Evolutionary conservation across 371 early-diverging fungal species (phyloP).

Genomic region (Mycotypha africana): DNA sequence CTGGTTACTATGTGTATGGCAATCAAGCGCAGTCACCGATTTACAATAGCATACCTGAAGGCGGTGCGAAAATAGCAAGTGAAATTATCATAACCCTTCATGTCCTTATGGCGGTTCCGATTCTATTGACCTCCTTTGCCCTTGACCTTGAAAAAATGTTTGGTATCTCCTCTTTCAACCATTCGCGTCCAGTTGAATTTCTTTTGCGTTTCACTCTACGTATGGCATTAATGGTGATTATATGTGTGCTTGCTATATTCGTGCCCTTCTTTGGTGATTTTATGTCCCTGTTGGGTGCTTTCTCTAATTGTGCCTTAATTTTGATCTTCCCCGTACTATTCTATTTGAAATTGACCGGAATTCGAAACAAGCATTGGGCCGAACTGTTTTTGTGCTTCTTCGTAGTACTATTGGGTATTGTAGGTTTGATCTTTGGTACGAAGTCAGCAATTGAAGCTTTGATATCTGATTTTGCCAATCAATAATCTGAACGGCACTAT

Average conservation of each 20-base stretch:
- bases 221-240: constrained; percentile 31
- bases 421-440: constrained; percentile 62
- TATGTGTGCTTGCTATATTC: constrained; percentile 45
- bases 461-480: constrained; percentile 25
- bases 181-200: constrained; percentile 23
- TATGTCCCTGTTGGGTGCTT: constrained; percentile 66
- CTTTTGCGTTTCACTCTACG: constrained; percentile 42
- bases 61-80: constrained; percentile 56
- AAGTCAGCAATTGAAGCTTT: constrained; percentile 49
- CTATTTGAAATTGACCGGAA: constrained; percentile 57
- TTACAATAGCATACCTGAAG: constrained; percentile 63
- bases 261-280: constrained; percentile 71
- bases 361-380: constrained; percentile 26
- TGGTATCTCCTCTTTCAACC: constrained; percentile 24
- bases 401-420: constrained; percentile 49
- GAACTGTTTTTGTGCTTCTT: constrained; percentile 42
- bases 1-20: constrained; percentile 85
- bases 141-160: constrained; percentile 61
- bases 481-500: too few species aligned
- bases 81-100: constrained; percentile 77
- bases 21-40: constrained; percentile 67
- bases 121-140: constrained; percentile 78
- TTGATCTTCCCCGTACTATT: constrained; percentile 69
- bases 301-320: constrained; percentile 59
- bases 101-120: constrained; percentile 76